Evolutionary conservation across 2,329 filamentous ascomycete species (phyloP).

Genomic region (Immersiporthe knoxdaviesiana): DNA sequence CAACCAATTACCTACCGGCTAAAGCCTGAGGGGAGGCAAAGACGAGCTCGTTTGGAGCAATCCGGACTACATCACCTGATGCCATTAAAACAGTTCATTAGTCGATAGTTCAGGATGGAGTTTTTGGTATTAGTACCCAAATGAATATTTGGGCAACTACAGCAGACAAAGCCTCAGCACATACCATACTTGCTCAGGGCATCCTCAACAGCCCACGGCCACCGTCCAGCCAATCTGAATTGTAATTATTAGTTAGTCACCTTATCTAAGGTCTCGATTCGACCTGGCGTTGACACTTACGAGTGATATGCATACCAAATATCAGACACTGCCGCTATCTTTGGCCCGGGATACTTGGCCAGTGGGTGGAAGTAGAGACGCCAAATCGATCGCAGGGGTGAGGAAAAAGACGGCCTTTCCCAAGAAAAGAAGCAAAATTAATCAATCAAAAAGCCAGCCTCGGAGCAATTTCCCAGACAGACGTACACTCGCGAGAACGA

Average conservation of each 20-base stretch:
- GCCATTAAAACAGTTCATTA: not conserved
- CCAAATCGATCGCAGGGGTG: slow-evolving; percentile 27
- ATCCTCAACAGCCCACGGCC: slow-evolving; percentile 23
- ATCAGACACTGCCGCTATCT: slow-evolving; percentile 21
- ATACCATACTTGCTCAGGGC: slow-evolving; percentile 22
- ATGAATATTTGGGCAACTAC: no score
- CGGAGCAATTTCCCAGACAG: no score
- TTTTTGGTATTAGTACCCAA: no score
- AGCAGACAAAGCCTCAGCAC: not conserved
- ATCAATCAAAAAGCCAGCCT: no score
- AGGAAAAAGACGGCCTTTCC: slow-evolving; percentile 9
- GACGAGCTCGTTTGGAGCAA: slow-evolving; percentile 24
- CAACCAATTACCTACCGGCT: slow-evolving; percentile 3
- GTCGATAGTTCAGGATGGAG: no score
- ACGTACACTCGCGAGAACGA: not conserved
- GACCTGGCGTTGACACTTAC: slow-evolving; percentile 4
- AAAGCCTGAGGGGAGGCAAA: slow-evolving; percentile 23
- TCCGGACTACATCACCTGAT: slow-evolving; percentile 25
- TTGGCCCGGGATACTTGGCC: slow-evolving; percentile 20
- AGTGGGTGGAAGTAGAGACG: slow-evolving; percentile 24
- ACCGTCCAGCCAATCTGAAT: slow-evolving; percentile 9
- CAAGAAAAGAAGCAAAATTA: no score
- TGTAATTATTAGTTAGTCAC: no score
- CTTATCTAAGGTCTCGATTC: no score
- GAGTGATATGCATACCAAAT: slow-evolving; percentile 15